These are phyloP conservation scores for Stylosanthes scabra DNA, from an alignment of 331 rosid genomes.

Conservation along the genomic window DNA sequence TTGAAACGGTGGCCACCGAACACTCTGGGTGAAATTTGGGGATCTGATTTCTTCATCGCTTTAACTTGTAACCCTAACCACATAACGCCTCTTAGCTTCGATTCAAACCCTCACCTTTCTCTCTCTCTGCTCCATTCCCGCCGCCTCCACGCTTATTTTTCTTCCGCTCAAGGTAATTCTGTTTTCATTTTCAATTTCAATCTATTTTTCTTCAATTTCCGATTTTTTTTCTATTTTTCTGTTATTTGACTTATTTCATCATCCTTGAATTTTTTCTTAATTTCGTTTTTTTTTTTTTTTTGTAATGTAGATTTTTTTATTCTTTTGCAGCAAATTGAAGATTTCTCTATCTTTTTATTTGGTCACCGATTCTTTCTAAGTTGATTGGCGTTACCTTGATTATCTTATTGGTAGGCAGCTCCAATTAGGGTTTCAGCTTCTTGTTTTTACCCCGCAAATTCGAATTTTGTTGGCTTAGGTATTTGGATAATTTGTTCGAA, in stretches of 20 bases:
- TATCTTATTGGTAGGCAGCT: not conserved
- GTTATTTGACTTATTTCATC: not conserved
- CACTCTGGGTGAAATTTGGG: not conserved
- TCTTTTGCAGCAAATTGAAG: not conserved
- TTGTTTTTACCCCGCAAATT: not conserved
- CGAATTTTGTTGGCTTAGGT: not conserved
- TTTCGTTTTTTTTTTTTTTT: not conserved
- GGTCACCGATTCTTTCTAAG: not conserved
- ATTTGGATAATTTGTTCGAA: not conserved
- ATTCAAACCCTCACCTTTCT: not conserved
- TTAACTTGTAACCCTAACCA: not conserved
- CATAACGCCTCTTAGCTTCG: not conserved
- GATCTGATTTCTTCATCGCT: not conserved
- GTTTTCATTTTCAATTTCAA: not conserved
- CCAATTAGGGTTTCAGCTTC: conserved; percentile 27
- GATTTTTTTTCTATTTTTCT: not conserved
- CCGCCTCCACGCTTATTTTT: not conserved
- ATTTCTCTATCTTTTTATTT: conserved; percentile 9
- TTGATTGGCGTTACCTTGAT: conserved; percentile 18
- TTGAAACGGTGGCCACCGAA: not conserved
- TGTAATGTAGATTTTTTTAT: not conserved
- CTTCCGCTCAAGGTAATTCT: not conserved
- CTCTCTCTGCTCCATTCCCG: not conserved
- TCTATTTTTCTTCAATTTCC: not conserved
- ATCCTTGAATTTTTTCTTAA: not conserved